A percentile compares a stretch with the other conserved stretches of the same genome.
These are phyloP conservation scores for Neophaeococcomyces aloes DNA, from an alignment of 2,329 filamentous ascomycete species.

Conservation along the genomic window DNA sequence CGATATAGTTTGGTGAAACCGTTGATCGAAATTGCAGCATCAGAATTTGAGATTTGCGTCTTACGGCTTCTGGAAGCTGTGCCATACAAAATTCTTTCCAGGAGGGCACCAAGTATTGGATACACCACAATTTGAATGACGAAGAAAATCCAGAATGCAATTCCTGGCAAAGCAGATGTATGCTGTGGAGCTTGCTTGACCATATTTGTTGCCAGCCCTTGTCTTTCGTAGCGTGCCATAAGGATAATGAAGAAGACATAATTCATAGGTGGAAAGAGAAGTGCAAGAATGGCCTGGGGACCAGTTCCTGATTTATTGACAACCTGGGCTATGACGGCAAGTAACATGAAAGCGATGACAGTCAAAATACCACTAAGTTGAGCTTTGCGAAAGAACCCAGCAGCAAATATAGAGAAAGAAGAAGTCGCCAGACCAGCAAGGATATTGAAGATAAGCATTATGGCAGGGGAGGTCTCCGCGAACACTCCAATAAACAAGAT, in stretches of 20 bases:
- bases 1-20: slow-evolving; percentile 69
- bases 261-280: slow-evolving; percentile 79
- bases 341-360: slow-evolving; percentile 59
- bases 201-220: slow-evolving; percentile 51
- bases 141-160: slow-evolving; percentile 67
- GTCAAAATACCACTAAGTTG: slow-evolving; percentile 78
- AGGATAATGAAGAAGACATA: slow-evolving; percentile 71
- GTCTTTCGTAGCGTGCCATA: slow-evolving; percentile 64
- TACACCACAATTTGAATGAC: slow-evolving; percentile 69
- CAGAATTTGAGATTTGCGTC: slow-evolving; percentile 21
- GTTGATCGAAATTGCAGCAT: slow-evolving; percentile 51
- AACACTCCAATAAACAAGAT: slow-evolving; percentile 57
- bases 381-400: slow-evolving; percentile 73
- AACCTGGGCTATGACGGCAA: slow-evolving; percentile 75
- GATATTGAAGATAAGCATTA: slow-evolving; percentile 65
- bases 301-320: slow-evolving; percentile 52
- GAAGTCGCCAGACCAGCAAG: slow-evolving; percentile 65
- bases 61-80: slow-evolving; percentile 55
- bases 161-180: slow-evolving; percentile 59
- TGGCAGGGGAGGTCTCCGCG: slow-evolving; percentile 48
- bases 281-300: slow-evolving; percentile 56
- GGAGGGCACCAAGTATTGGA: slow-evolving; percentile 60
- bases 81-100: slow-evolving; percentile 67
- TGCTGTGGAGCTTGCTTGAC: slow-evolving; percentile 51
- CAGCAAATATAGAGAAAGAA: slow-evolving; percentile 71